phyloP scores from a whole-genome alignment of 1,284 basidiomycete genomes.

The Moniliella sp. region DNA sequence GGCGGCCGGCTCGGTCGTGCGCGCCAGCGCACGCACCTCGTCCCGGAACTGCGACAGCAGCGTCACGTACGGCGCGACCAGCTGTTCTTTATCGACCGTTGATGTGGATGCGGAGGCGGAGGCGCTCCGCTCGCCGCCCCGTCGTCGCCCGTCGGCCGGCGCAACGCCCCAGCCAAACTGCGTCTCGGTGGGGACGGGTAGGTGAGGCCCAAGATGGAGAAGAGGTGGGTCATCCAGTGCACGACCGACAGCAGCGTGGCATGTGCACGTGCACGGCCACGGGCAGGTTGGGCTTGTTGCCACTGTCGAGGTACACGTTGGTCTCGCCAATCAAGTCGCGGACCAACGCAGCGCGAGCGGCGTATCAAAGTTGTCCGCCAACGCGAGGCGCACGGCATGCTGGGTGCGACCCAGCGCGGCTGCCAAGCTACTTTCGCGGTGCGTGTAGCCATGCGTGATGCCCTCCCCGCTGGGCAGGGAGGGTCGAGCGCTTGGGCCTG shows the following conservation, averaged over 20 bases:
- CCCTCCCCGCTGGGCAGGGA: conserved; percentile 10
- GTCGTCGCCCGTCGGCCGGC: conserved; percentile 4
- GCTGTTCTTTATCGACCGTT: conserved; percentile 56
- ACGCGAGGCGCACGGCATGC: conserved; percentile 55
- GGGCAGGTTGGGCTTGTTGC: conserved; percentile 36
- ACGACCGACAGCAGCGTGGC: conserved; percentile 51
- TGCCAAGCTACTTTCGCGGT: conserved; percentile 12
- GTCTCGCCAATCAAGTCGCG: conserved; percentile 65
- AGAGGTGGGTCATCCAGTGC: conserved; percentile 67
- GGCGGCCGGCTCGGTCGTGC: conserved; percentile 33
- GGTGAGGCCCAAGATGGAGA: conserved; percentile 81
- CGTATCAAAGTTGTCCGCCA: conserved; percentile 95
- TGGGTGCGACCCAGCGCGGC: conserved; percentile 54
- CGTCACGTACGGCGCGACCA: conserved; percentile 71
- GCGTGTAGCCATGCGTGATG: conserved; percentile 35
- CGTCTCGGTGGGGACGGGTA: conserved; percentile 41
- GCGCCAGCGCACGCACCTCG: conserved; percentile 60
- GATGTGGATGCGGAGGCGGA: background rate
- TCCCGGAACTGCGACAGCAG: conserved; percentile 76
- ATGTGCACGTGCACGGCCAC: conserved; percentile 43
- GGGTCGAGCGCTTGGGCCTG: background rate
- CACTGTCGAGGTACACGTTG: conserved; percentile 73
- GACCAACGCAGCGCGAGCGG: conserved; percentile 56
- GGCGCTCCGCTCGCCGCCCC: conserved; percentile 35
- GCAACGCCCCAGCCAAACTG: conserved; percentile 23